phyloP scores from a whole-genome alignment of 2,329 filamentous ascomycete genomes.

The Cercospora sp. region DNA sequence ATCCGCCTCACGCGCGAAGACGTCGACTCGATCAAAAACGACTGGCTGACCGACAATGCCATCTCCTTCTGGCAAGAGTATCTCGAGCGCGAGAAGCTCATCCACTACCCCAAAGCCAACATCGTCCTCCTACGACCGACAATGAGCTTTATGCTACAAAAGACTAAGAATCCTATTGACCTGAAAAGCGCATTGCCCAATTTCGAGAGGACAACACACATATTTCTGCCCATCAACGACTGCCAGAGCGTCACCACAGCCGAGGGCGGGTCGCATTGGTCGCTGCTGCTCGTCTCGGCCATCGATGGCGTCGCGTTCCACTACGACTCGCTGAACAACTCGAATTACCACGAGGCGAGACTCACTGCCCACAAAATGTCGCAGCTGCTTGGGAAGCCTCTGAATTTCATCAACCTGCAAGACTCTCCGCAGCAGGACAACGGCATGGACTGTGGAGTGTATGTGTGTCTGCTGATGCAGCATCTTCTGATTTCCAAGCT shows the following conservation, averaged over 20 bases:
- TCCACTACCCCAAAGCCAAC: conserved; percentile 74
- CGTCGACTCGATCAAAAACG: conserved; percentile 80
- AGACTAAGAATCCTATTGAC: conserved; percentile 60
- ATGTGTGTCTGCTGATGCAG: conserved; percentile 92
- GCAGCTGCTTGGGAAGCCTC: conserved; percentile 62
- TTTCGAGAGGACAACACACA: conserved; percentile 78
- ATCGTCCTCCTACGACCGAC: conserved; percentile 89
- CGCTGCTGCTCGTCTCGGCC: conserved; percentile 81
- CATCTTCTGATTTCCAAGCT: conserved; percentile 85
- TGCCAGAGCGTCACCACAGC: conserved; percentile 70
- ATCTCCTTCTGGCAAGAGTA: conserved; percentile 99
- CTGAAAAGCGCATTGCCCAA: conserved; percentile 72
- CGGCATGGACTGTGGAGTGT: conserved; percentile 89
- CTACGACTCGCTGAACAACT: conserved; percentile 81
- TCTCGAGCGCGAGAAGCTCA: conserved; percentile 84
- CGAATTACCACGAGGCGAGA: conserved; percentile 73
- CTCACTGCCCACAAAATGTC: conserved; percentile 69
- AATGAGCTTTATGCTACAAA: conserved; percentile 89
- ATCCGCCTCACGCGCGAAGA: conserved; percentile 79
- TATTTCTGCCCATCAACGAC: conserved; percentile 96
- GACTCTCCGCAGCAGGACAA: conserved; percentile 93
- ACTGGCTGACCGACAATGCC: conserved; percentile 97
- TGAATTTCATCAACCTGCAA: conserved; percentile 77
- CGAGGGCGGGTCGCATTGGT: conserved; percentile 96
- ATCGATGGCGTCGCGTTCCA: conserved; percentile 93